phyloP scores from a whole-genome alignment of 441 rosid genomes.

The Erodium moschatum region DNA sequence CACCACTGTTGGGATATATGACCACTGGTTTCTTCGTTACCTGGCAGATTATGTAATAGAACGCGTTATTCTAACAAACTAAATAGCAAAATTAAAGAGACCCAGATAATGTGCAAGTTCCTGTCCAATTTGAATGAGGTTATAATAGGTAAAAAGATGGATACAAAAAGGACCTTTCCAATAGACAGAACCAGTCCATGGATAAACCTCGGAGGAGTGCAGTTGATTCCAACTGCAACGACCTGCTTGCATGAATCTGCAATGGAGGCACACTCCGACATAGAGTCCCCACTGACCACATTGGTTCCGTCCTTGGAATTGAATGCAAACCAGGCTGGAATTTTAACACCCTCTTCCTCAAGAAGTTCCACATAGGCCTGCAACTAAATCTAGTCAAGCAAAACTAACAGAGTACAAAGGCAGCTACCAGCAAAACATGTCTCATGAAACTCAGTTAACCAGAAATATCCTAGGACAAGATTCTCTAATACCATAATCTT shows the following conservation, averaged over 20 bases:
- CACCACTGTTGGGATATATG: slow-evolving; percentile 80
- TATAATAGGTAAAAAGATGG: too few relatives aligned
- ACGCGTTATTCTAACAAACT: too few relatives aligned
- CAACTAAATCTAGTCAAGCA: neutral
- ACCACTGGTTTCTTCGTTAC: slow-evolving; percentile 57
- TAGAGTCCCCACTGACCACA: slow-evolving; percentile 61
- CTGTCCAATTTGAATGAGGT: neutral
- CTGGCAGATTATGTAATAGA: slow-evolving; percentile 30
- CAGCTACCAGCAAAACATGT: neutral
- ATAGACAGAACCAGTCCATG: slow-evolving; percentile 47
- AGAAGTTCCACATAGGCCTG: slow-evolving; percentile 83
- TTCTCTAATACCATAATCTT: neutral
- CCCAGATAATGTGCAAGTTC: neutral
- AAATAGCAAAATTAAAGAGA: neutral
- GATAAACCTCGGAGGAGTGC: slow-evolving; percentile 71
- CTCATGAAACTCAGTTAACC: neutral
- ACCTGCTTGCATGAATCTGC: slow-evolving; percentile 68
- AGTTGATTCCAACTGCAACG: slow-evolving; percentile 73
- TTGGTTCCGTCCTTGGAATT: slow-evolving; percentile 61
- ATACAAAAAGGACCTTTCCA: slow-evolving; percentile 30
- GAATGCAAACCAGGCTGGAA: slow-evolving; percentile 82
- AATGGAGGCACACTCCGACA: slow-evolving; percentile 53
- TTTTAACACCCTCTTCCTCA: slow-evolving; percentile 44
- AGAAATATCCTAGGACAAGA: neutral
- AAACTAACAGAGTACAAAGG: neutral